Conservation (phyloP, 2,329 filamentous ascomycete species). For the Zymoseptoria brevis region DNA sequence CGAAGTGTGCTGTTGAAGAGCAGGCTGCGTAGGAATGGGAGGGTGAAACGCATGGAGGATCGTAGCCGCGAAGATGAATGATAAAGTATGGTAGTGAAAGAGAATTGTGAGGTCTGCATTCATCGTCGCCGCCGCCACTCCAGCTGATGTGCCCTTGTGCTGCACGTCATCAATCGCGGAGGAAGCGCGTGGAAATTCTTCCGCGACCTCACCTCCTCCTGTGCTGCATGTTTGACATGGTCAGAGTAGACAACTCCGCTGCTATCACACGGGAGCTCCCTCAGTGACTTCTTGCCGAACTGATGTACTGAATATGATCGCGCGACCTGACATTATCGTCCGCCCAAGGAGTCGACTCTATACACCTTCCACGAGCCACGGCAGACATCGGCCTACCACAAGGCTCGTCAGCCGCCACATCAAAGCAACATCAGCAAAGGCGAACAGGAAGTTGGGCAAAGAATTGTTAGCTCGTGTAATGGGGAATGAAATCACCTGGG, state of each 20-base stretch:
- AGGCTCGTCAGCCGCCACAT: neutral
- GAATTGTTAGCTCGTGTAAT: neutral
- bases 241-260: neutral
- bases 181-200: neutral
- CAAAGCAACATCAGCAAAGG: neutral
- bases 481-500: too few species aligned
- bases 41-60: constrained; percentile 41
- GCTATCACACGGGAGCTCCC: neutral
- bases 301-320: neutral
- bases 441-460: neutral
- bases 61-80: neutral
- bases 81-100: neutral
- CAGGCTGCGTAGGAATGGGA: constrained; percentile 43
- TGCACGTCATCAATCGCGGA: neutral
- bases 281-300: neutral
- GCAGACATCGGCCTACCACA: neutral
- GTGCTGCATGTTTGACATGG: neutral
- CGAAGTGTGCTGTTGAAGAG: constrained; percentile 38
- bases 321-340: neutral
- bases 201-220: neutral
- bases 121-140: neutral
- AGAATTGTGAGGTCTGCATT: neutral
- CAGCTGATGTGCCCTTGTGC: neutral
- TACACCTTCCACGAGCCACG: too few species aligned
- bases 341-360: neutral